phyloP scores from a whole-genome alignment of 192 early-diverging fungal genomes.

The Chytriomyces hyalinus region DNA sequence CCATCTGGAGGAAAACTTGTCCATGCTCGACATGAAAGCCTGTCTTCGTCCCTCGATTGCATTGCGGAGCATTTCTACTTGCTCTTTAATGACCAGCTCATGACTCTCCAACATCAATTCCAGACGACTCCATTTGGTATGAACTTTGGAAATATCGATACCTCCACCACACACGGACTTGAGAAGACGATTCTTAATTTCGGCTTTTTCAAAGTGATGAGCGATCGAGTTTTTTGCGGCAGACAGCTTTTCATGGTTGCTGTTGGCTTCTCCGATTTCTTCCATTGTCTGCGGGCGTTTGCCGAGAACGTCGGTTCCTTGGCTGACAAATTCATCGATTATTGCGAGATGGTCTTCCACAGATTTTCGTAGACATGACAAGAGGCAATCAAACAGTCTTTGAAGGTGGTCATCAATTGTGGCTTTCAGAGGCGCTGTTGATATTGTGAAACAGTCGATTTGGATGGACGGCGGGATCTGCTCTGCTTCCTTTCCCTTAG shows the following conservation, averaged over 20 bases:
- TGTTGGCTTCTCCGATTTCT: constrained; percentile 62
- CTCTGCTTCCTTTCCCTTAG: constrained; percentile 66
- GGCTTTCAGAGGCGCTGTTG: constrained; percentile 59
- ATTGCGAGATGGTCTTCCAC: constrained; percentile 43
- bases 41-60: constrained; percentile 54
- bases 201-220: constrained; percentile 56
- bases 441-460: constrained; percentile 62
- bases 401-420: constrained; percentile 67
- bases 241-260: constrained; percentile 55
- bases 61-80: constrained; percentile 58
- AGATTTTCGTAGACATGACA: constrained; percentile 43
- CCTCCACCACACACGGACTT: constrained; percentile 59
- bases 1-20: constrained; percentile 59
- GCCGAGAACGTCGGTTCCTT: constrained; percentile 51
- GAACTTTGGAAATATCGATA: constrained; percentile 50
- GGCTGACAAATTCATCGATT: constrained; percentile 57
- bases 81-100: constrained; percentile 64
- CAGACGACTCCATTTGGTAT: constrained; percentile 59
- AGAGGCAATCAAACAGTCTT: constrained; percentile 59
- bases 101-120: constrained; percentile 66
- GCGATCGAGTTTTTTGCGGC: constrained; percentile 46
- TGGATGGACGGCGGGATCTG: constrained; percentile 51
- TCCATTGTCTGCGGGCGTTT: constrained; percentile 58
- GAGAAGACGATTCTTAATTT: constrained; percentile 60
- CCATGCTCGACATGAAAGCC: constrained; percentile 44